Percentiles rank a stretch among this genome's conserved stretches.
These are phyloP conservation scores for Phytophthora colocasiae DNA, from an alignment of 352 stramenopile species.

Conservation along the genomic window DNA sequence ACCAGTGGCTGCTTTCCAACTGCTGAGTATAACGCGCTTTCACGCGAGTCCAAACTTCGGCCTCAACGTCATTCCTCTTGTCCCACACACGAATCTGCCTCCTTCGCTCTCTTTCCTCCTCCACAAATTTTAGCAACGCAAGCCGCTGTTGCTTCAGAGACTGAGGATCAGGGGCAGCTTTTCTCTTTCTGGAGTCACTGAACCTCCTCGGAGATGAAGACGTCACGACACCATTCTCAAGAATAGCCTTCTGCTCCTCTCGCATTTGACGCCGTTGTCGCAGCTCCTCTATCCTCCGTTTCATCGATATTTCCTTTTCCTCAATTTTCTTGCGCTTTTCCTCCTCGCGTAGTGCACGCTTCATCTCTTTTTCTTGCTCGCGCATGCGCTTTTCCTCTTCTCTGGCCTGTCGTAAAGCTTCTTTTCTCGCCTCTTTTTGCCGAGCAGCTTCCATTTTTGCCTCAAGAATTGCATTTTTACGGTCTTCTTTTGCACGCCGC, in stretches of 20 bases:
- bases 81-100: constrained; percentile 64
- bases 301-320: constrained; percentile 78
- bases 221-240: constrained; percentile 79
- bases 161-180: constrained; percentile 24
- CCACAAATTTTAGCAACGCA: constrained; percentile 73
- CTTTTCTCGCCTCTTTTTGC: constrained; percentile 75
- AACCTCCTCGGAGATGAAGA: constrained; percentile 39
- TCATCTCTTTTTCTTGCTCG: constrained; percentile 78
- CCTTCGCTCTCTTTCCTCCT: constrained; percentile 68
- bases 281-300: constrained; percentile 76
- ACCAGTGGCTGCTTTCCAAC: constrained; percentile 4
- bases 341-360: constrained; percentile 71
- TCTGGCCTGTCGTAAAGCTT: constrained; percentile 60
- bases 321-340: constrained; percentile 75
- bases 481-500: constrained; percentile 68
- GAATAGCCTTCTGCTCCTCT: constrained; percentile 74
- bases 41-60: constrained; percentile 59
- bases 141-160: constrained; percentile 56
- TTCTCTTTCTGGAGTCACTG: constrained; percentile 30
- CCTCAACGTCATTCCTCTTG: constrained; percentile 58
- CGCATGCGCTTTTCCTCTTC: constrained; percentile 74
- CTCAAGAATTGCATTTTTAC: constrained; percentile 74
- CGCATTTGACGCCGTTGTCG: constrained; percentile 67
- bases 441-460: constrained; percentile 66
- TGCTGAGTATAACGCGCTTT: constrained; percentile 48